Percentiles rank a stretch among this genome's conserved stretches.
phyloP scores from a whole-genome alignment of 345 rosid species.

The Durio zibethinus region DNA sequence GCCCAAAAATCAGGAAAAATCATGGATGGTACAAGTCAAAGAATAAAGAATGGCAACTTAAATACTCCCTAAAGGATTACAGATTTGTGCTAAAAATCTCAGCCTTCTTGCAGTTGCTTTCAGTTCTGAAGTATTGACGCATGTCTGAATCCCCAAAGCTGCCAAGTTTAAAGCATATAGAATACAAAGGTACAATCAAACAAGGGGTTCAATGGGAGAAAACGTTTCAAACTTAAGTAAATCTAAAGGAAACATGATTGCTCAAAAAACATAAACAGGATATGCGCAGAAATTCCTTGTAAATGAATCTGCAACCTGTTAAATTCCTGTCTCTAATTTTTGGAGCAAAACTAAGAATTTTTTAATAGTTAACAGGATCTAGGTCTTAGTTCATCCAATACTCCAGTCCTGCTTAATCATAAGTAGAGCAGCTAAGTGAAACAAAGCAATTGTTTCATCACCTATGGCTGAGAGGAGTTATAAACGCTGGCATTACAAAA shows the following conservation, averaged over 20 bases:
- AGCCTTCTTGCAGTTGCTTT: conserved; percentile 18
- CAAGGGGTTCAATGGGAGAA: no score
- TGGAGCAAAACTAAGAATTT: background rate
- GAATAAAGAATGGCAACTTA: conserved; percentile 20
- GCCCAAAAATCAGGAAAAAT: background rate
- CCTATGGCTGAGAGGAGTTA: background rate
- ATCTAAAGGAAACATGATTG: background rate
- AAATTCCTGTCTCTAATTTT: background rate
- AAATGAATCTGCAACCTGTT: background rate
- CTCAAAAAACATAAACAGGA: background rate
- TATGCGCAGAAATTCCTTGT: background rate
- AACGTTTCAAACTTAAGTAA: background rate
- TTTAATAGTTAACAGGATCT: background rate
- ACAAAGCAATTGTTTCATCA: background rate
- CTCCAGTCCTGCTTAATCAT: background rate
- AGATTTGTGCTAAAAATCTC: background rate
- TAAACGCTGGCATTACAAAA: background rate
- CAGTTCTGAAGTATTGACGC: conserved; percentile 37
- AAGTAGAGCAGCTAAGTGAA: background rate
- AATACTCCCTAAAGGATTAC: background rate
- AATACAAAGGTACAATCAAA: background rate
- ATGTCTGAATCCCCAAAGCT: conserved; percentile 88
- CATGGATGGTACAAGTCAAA: background rate
- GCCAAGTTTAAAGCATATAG: conserved; percentile 20
- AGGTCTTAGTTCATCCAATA: background rate